These are phyloP conservation scores for Tuber borchii DNA, from an alignment of 495 filamentous ascomycete species.

Conservation along the genomic window DNA sequence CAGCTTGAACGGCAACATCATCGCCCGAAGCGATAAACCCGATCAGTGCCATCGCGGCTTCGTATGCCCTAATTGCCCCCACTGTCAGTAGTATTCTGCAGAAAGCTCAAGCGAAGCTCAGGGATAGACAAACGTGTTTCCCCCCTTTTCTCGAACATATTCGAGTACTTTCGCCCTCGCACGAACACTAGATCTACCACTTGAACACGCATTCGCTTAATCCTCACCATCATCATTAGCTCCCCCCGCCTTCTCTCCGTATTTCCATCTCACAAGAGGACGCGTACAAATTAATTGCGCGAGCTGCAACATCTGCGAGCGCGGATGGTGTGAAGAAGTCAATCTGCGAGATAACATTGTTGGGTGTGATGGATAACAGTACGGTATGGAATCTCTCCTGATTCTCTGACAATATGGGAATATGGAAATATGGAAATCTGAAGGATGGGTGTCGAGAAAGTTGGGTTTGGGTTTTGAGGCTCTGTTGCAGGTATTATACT, in stretches of 20 bases:
- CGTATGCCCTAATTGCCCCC: background rate
- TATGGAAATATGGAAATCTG: background rate
- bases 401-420: background rate
- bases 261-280: background rate
- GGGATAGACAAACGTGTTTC: background rate
- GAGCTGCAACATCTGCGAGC: background rate
- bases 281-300: constrained; percentile 3
- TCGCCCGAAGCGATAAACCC: background rate
- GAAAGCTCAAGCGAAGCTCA: no score
- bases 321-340: background rate
- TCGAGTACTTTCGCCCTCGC: constrained; percentile 1
- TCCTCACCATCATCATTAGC: background rate
- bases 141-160: background rate
- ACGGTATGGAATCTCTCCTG: background rate
- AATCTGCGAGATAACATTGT: constrained; percentile 1
- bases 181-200: background rate
- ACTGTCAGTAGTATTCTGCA: background rate
- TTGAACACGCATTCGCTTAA: background rate
- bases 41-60: background rate
- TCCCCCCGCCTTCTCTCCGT: background rate
- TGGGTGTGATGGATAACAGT: background rate
- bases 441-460: background rate
- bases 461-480: background rate
- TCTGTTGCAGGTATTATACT: background rate
- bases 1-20: background rate